Conservation (phyloP, 495 filamentous ascomycete species). For the Rusavskia elegans region DNA sequence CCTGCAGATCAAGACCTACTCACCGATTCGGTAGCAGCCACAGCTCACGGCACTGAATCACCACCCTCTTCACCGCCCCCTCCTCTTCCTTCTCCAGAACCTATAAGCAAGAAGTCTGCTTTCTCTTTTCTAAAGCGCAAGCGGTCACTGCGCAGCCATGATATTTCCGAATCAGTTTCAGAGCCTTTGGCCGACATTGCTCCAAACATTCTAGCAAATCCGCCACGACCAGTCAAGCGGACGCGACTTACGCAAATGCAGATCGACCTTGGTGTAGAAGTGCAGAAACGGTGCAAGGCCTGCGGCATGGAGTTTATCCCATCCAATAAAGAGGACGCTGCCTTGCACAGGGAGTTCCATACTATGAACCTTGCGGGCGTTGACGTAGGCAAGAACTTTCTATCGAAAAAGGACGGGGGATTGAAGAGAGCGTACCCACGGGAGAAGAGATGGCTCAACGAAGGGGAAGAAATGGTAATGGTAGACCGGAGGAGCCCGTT, state of each 20-base stretch:
- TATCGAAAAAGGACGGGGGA: conserved; percentile 20
- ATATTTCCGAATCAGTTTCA: conserved; percentile 5
- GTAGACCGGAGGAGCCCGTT: conserved; percentile 38
- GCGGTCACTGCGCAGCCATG: conserved; percentile 22
- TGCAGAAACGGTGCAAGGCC: conserved; percentile 41
- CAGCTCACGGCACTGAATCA: conserved; percentile 27
- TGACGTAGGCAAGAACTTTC: conserved; percentile 41
- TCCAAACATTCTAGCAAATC: conserved; percentile 25
- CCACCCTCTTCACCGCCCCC: conserved; percentile 35
- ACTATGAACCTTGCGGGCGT: conserved; percentile 48
- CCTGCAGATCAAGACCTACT: conserved; percentile 30
- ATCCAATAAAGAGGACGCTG: conserved; percentile 46
- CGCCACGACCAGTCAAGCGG: conserved; percentile 17
- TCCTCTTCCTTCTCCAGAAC: conserved; percentile 38
- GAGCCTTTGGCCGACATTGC: conserved; percentile 33
- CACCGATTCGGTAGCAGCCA: conserved; percentile 25
- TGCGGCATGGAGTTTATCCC: conserved; percentile 63
- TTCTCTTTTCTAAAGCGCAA: conserved; percentile 40
- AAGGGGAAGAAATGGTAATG: conserved; percentile 35
- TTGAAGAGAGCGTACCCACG: conserved; percentile 28
- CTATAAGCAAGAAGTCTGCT: conserved; percentile 35
- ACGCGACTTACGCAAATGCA: conserved; percentile 44
- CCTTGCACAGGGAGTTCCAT: conserved; percentile 53
- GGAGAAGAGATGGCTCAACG: conserved; percentile 29
- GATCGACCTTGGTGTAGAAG: conserved; percentile 45